Evolutionary conservation across 495 filamentous ascomycete species (phyloP), one percentile per base, ranked within the genome.

Genomic region (Pyrenopolyporus hunteri): DNA sequence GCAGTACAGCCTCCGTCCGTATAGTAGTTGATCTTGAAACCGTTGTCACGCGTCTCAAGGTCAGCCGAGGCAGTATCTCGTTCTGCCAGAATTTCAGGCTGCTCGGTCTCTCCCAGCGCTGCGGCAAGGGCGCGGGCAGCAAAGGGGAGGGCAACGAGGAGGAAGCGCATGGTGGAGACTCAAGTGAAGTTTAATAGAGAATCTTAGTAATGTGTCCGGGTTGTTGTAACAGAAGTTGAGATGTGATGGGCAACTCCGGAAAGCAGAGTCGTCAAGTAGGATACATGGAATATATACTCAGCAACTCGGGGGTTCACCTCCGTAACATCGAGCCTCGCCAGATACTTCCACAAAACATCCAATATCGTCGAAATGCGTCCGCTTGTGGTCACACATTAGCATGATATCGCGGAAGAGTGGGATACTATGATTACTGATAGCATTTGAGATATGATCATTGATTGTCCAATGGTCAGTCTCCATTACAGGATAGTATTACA

Each of bases 11-110:
- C 43, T 3, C 43, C 43, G 26, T 46, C 43, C 7, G 43, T 46
- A n/a, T 46, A 46, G 16, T 46, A 46, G 43, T 46, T 46, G 25
- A 46, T 19, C 26, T 46, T 4, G 26, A 31, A 46, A 14, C 43
- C 43, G 14, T 9, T 46, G 26, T 46, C 43, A 10, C 43, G 43
- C 23, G 42, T 16, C 13, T 25, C 42, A 1, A 45, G 22, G 1
- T 45, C 23, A 23, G 13, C 42, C 13, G 7, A n/a, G 22, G n/a
- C 42, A 22, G 19, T 23, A 28, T 45, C 42, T 26, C 42, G 23
- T 10, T 46, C 43, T 8, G 26, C 9, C n/a, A 46, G n/a, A 16
- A 26, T 45, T 6, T 4, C 22, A 4, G 42, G 13, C 25, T 46
- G 6, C 26, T 11, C 43, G 17, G 43, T 23, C 9, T 23, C 26